Evolutionary conservation across 2,329 filamentous ascomycete genomes (phyloP).

Genomic region (Microsporum audouinii): DNA sequence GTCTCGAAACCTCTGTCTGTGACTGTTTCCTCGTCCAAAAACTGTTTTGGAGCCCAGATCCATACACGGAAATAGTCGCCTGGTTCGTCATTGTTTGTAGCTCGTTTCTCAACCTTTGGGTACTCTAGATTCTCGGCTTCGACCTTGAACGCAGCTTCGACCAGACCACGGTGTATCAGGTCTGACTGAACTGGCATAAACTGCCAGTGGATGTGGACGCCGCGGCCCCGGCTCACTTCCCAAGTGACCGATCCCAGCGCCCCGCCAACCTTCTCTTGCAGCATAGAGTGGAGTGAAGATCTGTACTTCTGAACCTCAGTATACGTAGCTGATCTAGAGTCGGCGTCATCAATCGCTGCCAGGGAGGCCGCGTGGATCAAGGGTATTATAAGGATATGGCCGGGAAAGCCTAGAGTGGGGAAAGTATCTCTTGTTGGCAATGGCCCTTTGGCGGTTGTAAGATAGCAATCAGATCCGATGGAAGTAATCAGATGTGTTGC

Average conservation of each 20-base stretch:
- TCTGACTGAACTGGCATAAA: conserved; percentile 64
- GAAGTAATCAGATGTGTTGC: conserved; percentile 81
- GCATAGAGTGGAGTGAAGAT: conserved; percentile 65
- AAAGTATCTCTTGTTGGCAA: conserved; percentile 63
- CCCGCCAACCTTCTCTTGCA: conserved; percentile 38
- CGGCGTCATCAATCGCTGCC: conserved; percentile 50
- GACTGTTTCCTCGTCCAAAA: conserved; percentile 8
- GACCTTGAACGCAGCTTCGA: conserved; percentile 80
- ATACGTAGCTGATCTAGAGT: conserved; percentile 49
- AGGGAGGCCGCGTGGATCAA: conserved; percentile 71
- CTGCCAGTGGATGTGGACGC: conserved; percentile 91
- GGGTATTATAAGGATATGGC: conserved; percentile 85
- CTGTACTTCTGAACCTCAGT: conserved; percentile 77
- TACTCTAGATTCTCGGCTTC: conserved; percentile 66
- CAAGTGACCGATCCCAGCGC: conserved; percentile 76
- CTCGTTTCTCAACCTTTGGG: conserved; percentile 39
- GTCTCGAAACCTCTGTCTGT: conserved; percentile 41
- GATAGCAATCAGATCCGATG: conserved; percentile 75
- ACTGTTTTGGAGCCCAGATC: conserved; percentile 50
- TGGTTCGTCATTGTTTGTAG: conserved; percentile 33
- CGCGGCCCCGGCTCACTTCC: conserved; percentile 72
- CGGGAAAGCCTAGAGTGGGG: conserved; percentile 60
- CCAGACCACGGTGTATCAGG: conserved; percentile 58
- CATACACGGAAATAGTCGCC: conserved; percentile 68
- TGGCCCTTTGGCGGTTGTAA: conserved; percentile 87